Evolutionary conservation across 768 basidiomycete species (phyloP).

Genomic region (Tylopilus sp.): DNA sequence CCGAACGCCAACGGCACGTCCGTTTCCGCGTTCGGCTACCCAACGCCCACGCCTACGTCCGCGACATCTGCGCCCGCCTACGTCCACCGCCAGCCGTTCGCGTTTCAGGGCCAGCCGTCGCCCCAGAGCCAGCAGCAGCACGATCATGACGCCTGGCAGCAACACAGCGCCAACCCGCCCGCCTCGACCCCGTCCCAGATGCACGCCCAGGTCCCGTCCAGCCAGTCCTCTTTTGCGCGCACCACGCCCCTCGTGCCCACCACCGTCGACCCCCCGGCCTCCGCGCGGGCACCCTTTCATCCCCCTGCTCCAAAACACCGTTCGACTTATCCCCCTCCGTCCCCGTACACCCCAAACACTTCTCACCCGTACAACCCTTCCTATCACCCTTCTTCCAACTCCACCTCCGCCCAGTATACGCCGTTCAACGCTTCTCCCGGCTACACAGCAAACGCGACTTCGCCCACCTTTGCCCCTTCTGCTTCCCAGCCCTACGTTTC

Average conservation of each 20-base stretch:
- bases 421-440: conserved; percentile 20
- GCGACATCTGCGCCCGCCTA: conserved; percentile 20
- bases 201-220: conserved; percentile 8
- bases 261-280: conserved; percentile 20
- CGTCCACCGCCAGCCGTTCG: conserved; percentile 19
- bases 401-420: conserved; percentile 17
- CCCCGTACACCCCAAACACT: conserved; percentile 21
- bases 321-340: conserved; percentile 16
- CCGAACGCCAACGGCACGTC: conserved; percentile 14
- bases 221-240: conserved; percentile 24
- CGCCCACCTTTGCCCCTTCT: conserved; percentile 23
- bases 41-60: conserved; percentile 22
- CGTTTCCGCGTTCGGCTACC: conserved; percentile 19
- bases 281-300: conserved; percentile 14
- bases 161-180: conserved; percentile 13
- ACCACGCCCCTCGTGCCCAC: conserved; percentile 30
- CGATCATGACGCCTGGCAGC: conserved; percentile 23
- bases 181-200: conserved; percentile 17
- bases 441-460: conserved; percentile 20
- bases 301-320: conserved; percentile 20
- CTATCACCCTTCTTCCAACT: conserved; percentile 17
- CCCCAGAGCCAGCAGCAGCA: conserved; percentile 20
- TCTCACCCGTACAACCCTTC: conserved; percentile 11
- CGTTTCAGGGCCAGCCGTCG: conserved; percentile 17
- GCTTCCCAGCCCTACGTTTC: conserved; percentile 19